These are phyloP conservation scores for Aquilaria agallochum DNA, from an alignment of 441 rosid genomes.

Conservation along the genomic window DNA sequence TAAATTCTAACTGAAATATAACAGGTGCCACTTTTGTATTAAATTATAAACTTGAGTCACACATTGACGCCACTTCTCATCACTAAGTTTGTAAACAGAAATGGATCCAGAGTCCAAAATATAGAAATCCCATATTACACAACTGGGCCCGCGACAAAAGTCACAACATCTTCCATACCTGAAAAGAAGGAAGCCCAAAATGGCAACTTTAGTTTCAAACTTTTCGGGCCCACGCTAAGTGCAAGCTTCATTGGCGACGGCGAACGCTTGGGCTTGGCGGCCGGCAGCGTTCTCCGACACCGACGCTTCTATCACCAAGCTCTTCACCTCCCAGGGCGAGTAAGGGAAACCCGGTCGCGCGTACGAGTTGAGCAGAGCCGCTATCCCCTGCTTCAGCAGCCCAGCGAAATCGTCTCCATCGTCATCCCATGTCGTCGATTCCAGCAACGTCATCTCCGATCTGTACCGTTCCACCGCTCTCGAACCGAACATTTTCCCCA, in stretches of 20 bases:
- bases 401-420: conserved; percentile 47
- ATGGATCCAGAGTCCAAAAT: too few relatives aligned
- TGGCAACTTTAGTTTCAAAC: neutral
- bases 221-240: conserved; percentile 10
- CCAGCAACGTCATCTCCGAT: conserved; percentile 63
- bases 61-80: too few relatives aligned
- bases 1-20: too few relatives aligned
- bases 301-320: conserved; percentile 55
- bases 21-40: too few relatives aligned
- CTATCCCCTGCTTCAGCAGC: conserved; percentile 64
- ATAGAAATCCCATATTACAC: too few relatives aligned
- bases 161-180: conserved; percentile 51
- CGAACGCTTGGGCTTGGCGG: conserved; percentile 44
- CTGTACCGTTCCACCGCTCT: conserved; percentile 63
- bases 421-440: conserved; percentile 56
- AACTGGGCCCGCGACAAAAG: neutral
- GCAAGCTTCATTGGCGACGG: conserved; percentile 62
- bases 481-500: conserved; percentile 70
- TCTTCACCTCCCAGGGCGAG: conserved; percentile 85
- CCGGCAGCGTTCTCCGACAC: conserved; percentile 64
- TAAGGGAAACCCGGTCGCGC: conserved; percentile 50
- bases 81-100: too few relatives aligned
- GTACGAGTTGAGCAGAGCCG: conserved; percentile 87
- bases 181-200: conserved; percentile 11
- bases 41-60: too few relatives aligned